These are phyloP conservation scores for Fusarium buharicum DNA, from an alignment of 2,329 filamentous ascomycete species.

Conservation along the genomic window DNA sequence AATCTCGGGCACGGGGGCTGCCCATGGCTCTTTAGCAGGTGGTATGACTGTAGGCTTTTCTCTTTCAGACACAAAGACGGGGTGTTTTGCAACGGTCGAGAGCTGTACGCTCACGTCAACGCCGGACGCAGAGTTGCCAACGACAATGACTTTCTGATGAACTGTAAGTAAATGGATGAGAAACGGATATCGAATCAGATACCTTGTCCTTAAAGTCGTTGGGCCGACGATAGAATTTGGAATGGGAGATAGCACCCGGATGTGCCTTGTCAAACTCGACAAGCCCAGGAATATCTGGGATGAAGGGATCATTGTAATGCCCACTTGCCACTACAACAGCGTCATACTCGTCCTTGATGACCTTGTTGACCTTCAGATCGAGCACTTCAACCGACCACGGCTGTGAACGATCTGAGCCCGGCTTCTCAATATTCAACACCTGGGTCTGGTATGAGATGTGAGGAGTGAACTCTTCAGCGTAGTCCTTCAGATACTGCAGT, in stretches of 20 bases:
- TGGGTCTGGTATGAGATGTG: conserved; percentile 71
- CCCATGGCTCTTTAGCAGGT: conserved; percentile 45
- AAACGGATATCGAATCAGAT: neutral
- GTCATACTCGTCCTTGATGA: conserved; percentile 59
- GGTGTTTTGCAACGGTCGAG: conserved; percentile 60
- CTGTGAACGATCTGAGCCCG: conserved; percentile 5
- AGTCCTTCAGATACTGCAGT: conserved; percentile 71
- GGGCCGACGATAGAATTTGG: conserved; percentile 72
- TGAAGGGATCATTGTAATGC: conserved; percentile 69
- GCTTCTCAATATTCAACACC: conserved; percentile 59
- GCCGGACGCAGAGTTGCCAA: conserved; percentile 78
- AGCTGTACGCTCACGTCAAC: conserved; percentile 77
- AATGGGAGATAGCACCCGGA: conserved; percentile 66
- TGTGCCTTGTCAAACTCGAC: conserved; percentile 61
- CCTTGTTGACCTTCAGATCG: conserved; percentile 45
- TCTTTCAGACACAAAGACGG: conserved; percentile 67
- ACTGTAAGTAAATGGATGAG: neutral
- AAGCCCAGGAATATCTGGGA: conserved; percentile 68
- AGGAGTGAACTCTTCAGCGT: conserved; percentile 67
- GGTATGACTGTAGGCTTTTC: conserved; percentile 42
- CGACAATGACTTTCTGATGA: conserved; percentile 70
- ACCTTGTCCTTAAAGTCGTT: conserved; percentile 50
- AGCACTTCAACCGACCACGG: conserved; percentile 58
- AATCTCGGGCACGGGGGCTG: conserved; percentile 57
- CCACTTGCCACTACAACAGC: conserved; percentile 71